phyloP scores from a whole-genome alignment of 2,329 filamentous ascomycete species.

The Graphiopsis chlorocephala region DNA sequence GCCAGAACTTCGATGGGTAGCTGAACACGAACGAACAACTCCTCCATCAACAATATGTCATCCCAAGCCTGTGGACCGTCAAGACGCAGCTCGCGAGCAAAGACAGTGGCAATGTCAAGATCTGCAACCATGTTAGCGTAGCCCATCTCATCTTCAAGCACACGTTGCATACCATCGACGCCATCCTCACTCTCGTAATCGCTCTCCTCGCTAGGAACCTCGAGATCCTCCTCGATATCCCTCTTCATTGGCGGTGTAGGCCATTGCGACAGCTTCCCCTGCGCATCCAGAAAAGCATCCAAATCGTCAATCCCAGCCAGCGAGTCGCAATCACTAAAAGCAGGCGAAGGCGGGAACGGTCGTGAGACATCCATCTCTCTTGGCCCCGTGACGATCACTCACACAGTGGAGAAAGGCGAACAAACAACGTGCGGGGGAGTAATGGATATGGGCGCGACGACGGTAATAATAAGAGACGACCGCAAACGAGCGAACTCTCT shows the following conservation, averaged over 20 bases:
- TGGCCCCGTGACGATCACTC: constrained; percentile 12
- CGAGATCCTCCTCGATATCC: constrained; percentile 20
- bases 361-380: constrained; percentile 12
- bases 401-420: constrained; percentile 8
- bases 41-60: constrained; percentile 21
- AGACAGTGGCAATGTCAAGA: constrained; percentile 21
- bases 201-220: constrained; percentile 22
- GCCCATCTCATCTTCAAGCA: not conserved
- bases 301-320: constrained; percentile 32
- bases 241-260: constrained; percentile 30
- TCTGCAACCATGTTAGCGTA: constrained; percentile 16
- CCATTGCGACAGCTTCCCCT: constrained; percentile 30
- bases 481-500: not conserved
- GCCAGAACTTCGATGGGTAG: constrained; percentile 31
- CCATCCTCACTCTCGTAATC: constrained; percentile 20
- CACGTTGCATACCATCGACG: constrained; percentile 9
- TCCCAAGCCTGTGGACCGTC: constrained; percentile 13
- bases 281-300: constrained; percentile 32
- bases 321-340: constrained; percentile 32
- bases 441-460: not conserved
- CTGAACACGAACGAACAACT: constrained; percentile 27
- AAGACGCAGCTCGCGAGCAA: constrained; percentile 19
- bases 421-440: not conserved
- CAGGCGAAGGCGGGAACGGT: constrained; percentile 27
- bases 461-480: not conserved